Conservation (phyloP, 164 flowering plant genomes). For the Liquidambar formosana region DNA sequence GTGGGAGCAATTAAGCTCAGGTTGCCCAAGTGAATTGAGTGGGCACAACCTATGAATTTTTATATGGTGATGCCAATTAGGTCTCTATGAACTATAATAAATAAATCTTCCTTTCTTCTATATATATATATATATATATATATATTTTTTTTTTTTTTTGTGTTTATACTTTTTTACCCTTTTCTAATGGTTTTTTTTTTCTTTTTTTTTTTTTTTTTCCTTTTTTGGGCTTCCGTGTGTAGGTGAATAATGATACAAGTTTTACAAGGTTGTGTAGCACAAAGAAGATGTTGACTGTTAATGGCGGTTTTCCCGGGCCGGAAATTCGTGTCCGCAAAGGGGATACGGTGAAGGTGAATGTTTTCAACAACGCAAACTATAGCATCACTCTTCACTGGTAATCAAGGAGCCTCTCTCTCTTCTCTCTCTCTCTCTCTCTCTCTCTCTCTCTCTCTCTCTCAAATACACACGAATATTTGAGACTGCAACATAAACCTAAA, state of each 20-base stretch:
- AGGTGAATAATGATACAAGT: constrained; percentile 1
- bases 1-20: no score
- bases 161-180: no score
- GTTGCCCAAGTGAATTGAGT: no score
- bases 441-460: neutral
- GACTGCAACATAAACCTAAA: neutral
- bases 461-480: no score
- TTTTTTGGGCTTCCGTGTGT: neutral
- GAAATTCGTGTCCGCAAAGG: constrained; percentile 7
- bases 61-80: no score
- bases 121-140: no score
- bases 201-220: no score
- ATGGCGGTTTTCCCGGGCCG: constrained; percentile 9
- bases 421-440: neutral
- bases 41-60: no score
- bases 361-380: constrained; percentile 9
- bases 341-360: constrained; percentile 9
- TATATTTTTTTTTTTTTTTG: no score
- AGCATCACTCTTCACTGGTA: constrained; percentile 14
- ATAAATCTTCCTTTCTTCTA: no score
- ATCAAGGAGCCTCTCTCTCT: neutral
- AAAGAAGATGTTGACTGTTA: constrained; percentile 11
- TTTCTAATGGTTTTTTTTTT: no score
- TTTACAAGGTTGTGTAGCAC: constrained; percentile 12
- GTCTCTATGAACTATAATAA: no score